A percentile compares a stretch with the other conserved stretches of the same genome.
These are phyloP conservation scores for Phlebopus sp. DNA, from an alignment of 1,284 basidiomycete species.

Conservation along the genomic window DNA sequence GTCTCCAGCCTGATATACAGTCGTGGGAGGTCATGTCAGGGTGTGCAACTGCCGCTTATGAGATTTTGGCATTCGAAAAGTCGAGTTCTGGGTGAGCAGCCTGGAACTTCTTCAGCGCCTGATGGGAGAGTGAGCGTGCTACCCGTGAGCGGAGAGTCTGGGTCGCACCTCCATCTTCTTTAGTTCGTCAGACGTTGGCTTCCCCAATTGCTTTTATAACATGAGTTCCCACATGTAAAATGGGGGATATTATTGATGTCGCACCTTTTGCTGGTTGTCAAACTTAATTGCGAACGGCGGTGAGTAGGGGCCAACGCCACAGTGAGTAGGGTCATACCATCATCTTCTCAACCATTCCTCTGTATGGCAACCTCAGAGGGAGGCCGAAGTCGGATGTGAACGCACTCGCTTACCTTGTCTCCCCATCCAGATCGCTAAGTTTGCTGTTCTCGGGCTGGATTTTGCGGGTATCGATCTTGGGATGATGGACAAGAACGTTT, in stretches of 20 bases:
- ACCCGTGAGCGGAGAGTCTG: background rate
- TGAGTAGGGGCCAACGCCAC: conserved; percentile 7
- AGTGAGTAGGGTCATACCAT: conserved; percentile 69
- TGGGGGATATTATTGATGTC: conserved; percentile 1
- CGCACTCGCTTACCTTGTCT: conserved; percentile 64
- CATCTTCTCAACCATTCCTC: conserved; percentile 99
- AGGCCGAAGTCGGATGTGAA: background rate
- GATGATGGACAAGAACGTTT: conserved; percentile 92
- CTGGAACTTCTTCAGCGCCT: conserved; percentile 90
- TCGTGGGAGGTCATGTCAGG: background rate
- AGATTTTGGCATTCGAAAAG: conserved; percentile 89
- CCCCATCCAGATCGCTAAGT: conserved; percentile 92
- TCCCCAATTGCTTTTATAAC: conserved; percentile 80
- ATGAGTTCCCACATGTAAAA: background rate
- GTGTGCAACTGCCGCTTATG: conserved; percentile 37
- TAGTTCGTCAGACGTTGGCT: conserved; percentile 88
- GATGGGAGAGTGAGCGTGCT: conserved; percentile 3
- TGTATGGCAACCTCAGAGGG: conserved; percentile 30
- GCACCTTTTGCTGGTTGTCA: conserved; percentile 94
- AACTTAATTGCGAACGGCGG: conserved; percentile 53
- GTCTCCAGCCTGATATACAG: background rate
- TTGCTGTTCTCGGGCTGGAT: conserved; percentile 96
- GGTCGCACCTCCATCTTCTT: conserved; percentile 79
- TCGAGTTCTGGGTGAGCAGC: conserved; percentile 90
- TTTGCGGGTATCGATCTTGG: conserved; percentile 96